Percentiles rank a stretch among this genome's conserved stretches.
phyloP scores from a whole-genome alignment of 352 stramenopile species.

The Halophytophthora polymorphica region DNA sequence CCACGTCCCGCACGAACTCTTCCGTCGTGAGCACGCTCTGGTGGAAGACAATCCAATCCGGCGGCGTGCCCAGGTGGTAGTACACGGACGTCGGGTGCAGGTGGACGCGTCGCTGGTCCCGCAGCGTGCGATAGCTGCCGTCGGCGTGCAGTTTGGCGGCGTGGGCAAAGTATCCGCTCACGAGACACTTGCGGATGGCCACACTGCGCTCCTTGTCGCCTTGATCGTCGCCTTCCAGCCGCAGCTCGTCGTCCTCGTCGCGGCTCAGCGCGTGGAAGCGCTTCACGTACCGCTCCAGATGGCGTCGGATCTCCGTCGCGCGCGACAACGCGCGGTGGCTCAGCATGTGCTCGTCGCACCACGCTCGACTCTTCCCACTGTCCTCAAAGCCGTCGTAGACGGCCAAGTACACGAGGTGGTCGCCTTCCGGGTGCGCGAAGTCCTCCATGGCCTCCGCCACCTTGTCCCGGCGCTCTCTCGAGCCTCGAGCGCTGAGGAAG shows the following conservation, averaged over 20 bases:
- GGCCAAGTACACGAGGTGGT: slow-evolving; percentile 66
- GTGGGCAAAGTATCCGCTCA: slow-evolving; percentile 93
- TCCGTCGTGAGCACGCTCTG: slow-evolving; percentile 98
- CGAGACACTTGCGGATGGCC: slow-evolving; percentile 60
- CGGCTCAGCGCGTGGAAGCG: slow-evolving; percentile 35
- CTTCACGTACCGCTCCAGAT: slow-evolving; percentile 65
- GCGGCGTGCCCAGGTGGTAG: slow-evolving; percentile 73
- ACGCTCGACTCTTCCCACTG: slow-evolving; percentile 55
- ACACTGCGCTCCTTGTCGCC: slow-evolving; percentile 25
- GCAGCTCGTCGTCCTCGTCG: slow-evolving; percentile 15
- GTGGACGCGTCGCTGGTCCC: slow-evolving; percentile 64
- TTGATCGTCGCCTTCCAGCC: slow-evolving; percentile 8
- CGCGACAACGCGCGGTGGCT: slow-evolving; percentile 52
- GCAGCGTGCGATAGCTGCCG: slow-evolving; percentile 59
- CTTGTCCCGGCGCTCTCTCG: slow-evolving; percentile 65
- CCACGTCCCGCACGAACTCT: slow-evolving; percentile 88
- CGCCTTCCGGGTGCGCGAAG: slow-evolving; percentile 65
- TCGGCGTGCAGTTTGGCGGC: slow-evolving; percentile 94
- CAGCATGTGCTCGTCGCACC: slow-evolving; percentile 74
- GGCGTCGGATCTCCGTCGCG: slow-evolving; percentile 62
- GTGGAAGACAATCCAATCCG: slow-evolving; percentile 98
- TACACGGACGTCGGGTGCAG: slow-evolving; percentile 77
- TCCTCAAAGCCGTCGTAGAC: slow-evolving; percentile 77
- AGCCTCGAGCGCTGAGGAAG: slow-evolving; percentile 58
- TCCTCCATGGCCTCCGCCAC: slow-evolving; percentile 61